Evolutionary conservation across 257 asterid species (phyloP), one percentile per base, ranked within the genome.

Genomic region (Scutellaria minor): DNA sequence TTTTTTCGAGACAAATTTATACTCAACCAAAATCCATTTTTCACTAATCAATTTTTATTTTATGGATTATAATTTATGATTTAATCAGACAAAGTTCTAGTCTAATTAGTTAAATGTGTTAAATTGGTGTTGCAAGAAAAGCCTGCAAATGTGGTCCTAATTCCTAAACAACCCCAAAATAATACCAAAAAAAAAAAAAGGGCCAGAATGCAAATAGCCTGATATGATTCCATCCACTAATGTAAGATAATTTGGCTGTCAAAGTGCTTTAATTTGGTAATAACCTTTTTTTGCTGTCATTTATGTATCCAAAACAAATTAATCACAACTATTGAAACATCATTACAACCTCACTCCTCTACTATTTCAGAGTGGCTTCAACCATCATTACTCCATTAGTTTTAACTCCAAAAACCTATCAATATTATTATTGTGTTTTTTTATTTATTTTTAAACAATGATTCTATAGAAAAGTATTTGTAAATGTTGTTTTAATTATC

Each of bases 191-290:
- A 15, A 47, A 11, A 9, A 59, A 18, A 18, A 18, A 18, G 78
- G 84, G 66, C 54, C 74, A 69, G 74, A 78, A 13, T 52, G 68
- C 59, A 70, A n/a, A 83, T 70, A 55, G 41, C 70, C 68, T 55
- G 62, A 51, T 51, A 77, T 77, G 83, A 80, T 83, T 83, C 56
- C 70, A 71, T 20, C 78, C 83, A 83, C 83, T 75, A 46, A 75
- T 83, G 64, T 71, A 74, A 81, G 81, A 79, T 76, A 57, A 50
- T 46, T 70, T 73, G 74, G 66, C 72, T 78, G 70, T 72, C 52
- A 42, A 72, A 69, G 45, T 71, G 54, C 41, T 70, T 9, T 31
- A 31, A 31, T 31, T 31, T 6, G 63, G 55, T 40, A 71, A 75
- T 53, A 68, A 41, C 13, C 60, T 48, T 63, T 59, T 63, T 62